Percentiles rank a stretch among this genome's conserved stretches.
Conservation (phyloP, 1,139 yeast genomes). For the Meyerozyma carpophila region DNA sequence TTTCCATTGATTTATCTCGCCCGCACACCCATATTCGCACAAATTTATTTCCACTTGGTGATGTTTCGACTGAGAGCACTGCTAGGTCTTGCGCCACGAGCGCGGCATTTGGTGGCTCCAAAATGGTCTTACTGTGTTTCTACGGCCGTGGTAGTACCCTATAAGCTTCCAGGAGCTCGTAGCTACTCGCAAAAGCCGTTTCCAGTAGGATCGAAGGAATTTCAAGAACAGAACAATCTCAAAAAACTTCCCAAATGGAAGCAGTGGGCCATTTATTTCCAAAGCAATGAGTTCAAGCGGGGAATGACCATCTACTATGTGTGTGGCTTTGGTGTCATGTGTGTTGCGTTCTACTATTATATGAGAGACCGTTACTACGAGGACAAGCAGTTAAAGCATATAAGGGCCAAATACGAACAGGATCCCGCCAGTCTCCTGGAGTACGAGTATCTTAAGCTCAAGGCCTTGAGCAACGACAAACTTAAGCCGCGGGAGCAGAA, state of each 20-base stretch:
- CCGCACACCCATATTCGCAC: no score
- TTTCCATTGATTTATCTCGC: no score
- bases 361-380: conserved; percentile 63
- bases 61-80: not conserved
- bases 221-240: conserved; percentile 14
- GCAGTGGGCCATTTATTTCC: conserved; percentile 36
- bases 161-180: not conserved
- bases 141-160: not conserved
- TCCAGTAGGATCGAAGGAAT: conserved; percentile 9
- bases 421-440: conserved; percentile 45
- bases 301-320: conserved; percentile 47
- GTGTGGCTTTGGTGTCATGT: conserved; percentile 50
- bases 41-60: not conserved
- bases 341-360: conserved; percentile 57
- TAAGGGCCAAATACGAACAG: conserved; percentile 35
- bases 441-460: conserved; percentile 57
- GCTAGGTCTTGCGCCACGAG: not conserved
- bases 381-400: conserved; percentile 54
- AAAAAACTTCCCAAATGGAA: conserved; percentile 31
- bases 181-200: conserved; percentile 5
- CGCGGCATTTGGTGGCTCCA: not conserved
- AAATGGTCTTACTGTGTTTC: not conserved
- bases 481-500: conserved; percentile 52
- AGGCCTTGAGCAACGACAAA: conserved; percentile 45
- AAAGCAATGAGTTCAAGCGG: conserved; percentile 33